Evolutionary conservation across 495 filamentous ascomycete genomes (phyloP), one percentile per base, ranked within the genome.

Genomic region (Aspergillus steynii): DNA sequence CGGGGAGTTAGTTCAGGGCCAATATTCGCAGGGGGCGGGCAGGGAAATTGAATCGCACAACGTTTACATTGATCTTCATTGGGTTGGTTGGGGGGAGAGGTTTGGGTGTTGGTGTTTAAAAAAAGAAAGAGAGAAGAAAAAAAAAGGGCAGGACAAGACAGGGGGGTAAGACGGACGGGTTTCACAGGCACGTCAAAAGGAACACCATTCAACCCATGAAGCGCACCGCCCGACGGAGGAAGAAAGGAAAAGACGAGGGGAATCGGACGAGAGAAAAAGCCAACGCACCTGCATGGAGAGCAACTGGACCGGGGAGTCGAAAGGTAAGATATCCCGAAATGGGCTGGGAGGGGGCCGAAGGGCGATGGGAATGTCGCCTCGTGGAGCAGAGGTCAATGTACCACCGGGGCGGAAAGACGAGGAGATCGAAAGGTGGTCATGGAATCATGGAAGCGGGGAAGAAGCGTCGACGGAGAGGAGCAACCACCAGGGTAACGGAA

Each of bases 361-460:
- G 69, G 66, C 55, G 59, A 60, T 37, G 48, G 46, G 55, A 62
- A 29, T 45, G 52, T 58, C 66, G 63, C 70, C 66, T 63, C 64
- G 67, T 61, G 65, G 65, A 61, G 62, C 68, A 64, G 68, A 64
- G 64, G 70, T 77, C 71, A 75, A 69, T 72, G 74, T 77, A 75
- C 70, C 72, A 75, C 73, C 70, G 65, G 68, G 71, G 66, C 66
- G 67, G 69, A 61, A 69, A 65, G 61, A 61, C 57, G 45, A 59
- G 58, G 58, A 50, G 61, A 66, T 56, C 64, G 67, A 66, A 68
- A 61, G 72, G 65, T 56, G 64, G 61, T 69, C 66, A 69, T 69
- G 66, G 61, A 69, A 66, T 74, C 76, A 80, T 80, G 67, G 75
- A 76, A 74, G 74, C 77, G 76, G 74, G 74, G 73, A 62, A 66